Percentiles rank a stretch among this genome's conserved stretches.
phyloP scores from a whole-genome alignment of 805 yeast species.

The Lipomyces kockii region DNA sequence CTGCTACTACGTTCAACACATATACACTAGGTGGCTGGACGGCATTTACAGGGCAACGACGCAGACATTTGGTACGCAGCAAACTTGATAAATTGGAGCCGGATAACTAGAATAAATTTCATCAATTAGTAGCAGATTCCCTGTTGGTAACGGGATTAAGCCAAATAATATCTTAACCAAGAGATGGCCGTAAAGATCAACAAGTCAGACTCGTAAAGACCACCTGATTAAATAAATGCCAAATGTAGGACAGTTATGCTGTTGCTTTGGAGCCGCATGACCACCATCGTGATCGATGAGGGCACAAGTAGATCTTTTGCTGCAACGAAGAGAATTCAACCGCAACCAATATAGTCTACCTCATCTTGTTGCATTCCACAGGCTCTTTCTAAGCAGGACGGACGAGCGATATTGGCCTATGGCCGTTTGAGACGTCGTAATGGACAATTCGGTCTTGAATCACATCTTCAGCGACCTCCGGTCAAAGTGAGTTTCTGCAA shows the following conservation, averaged over 20 bases:
- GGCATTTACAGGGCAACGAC: background rate
- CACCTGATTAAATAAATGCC: no score
- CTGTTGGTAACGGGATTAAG: no score
- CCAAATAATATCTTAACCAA: no score
- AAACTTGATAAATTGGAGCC: background rate
- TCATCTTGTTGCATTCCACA: background rate
- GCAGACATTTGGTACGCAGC: background rate
- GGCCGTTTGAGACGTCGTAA: slow-evolving; percentile 29
- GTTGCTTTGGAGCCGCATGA: no score
- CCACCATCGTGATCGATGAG: no score
- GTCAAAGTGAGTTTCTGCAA: slow-evolving; percentile 41
- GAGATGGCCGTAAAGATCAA: no score
- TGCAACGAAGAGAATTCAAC: background rate
- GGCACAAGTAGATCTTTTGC: background rate
- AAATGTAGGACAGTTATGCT: no score
- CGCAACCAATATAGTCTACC: background rate
- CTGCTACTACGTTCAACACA: no score
- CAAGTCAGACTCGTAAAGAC: no score
- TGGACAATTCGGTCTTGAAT: slow-evolving; percentile 57
- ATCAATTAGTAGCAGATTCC: no score
- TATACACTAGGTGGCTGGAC: no score
- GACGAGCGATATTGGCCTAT: slow-evolving; percentile 2
- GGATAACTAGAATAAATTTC: background rate
- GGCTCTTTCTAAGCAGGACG: background rate
- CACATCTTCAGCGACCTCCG: slow-evolving; percentile 58